Evolutionary conservation across 441 rosid species (phyloP), one percentile per base, ranked within the genome.

Genomic region (Brassica hybrid): DNA sequence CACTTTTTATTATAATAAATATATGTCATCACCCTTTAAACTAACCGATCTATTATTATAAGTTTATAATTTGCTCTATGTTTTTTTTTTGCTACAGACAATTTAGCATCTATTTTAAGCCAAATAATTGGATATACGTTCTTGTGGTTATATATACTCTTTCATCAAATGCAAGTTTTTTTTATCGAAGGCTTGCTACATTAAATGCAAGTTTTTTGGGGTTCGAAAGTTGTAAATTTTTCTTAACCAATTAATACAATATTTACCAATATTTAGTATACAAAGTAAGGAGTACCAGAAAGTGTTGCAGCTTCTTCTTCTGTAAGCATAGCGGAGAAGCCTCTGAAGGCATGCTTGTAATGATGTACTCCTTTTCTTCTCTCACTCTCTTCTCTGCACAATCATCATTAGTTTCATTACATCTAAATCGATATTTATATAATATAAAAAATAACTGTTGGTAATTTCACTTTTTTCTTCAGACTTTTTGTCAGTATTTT

Each of bases 291-390:
- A 50, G 74, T 85, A 91, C 98, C 84, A 66, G 95, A 83, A 74
- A 91, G 76, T 7, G 56, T 48, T 67, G 94, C 88, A 61, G 97
- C 97, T 86, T 93, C 95, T 56, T 71, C 74, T 45, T 84, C 78
- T 0, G 93, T 93, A 18, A 91, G 98, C 89, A 88, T 79, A 73
- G 91, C 95, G 38, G 95, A 90, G 87, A 93, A 93, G 12, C 98
- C 97, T 65, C 76, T 87, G 52, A 93, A 90, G 63, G 93, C 90
- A 83, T 90, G 90, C 43, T 63, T 59, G 63, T 91, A 91, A 67
- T 85, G 91, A 76, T 84, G 92, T 75, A 84, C 75, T 58, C 85
- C 64, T 38, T 80, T 66, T 73, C 75, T 77, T 78, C 86, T 86
- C 50, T 83, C 86, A 65, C 74, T 82, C 66, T 84, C 87, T 67